Evolutionary conservation across 2,329 filamentous ascomycete genomes (phyloP), one percentile per base, ranked within the genome.

Genomic region (Neofusicoccum kwambonambiense): DNA sequence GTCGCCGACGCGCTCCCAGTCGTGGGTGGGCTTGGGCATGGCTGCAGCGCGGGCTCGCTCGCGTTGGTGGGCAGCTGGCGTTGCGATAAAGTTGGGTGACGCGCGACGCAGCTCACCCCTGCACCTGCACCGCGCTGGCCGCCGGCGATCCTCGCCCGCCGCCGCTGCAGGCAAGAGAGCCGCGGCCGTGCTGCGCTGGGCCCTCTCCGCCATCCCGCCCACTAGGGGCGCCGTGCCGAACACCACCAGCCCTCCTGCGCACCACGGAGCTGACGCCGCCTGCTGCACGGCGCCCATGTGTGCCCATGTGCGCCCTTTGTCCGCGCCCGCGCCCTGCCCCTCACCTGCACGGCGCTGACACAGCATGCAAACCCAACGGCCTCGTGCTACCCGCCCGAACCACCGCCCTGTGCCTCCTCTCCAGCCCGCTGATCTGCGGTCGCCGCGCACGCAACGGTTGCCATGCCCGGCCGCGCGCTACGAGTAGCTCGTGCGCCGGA

Each of bases 1-100:
- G 79, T 96, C 91, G 75, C 92, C 95, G 70, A 98, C 88, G 78
- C 87, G 90, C 83, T 97, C 93, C 95, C 95, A 99, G 78, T 94
- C 92, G 72, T 92, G 90, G 72, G 92, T 92, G 73, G 93, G 86
- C 73, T 87, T 89, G 62, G 61, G 61, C 63, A 65, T 65, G 45
- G 63, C 35, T 19, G 27, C 27, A 31, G 6, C 27, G 27, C 27
- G 27, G 27, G 27, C 27, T 31, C 27, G 56, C 27, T 27, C 9
- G 47, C 17, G 62, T n/a, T 4, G 47, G 45, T 37, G 41, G 17
- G 41, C 11, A 37, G 56, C 41, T 45, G 56, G 41, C 31, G 56
- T 60, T 47, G 56, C 41, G 56, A 60, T 60, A 60, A 47, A 60
- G 56, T 60, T 47, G 54, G 56, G 56, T 19, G 56, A 60, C 56